Conservation (phyloP, 2,329 filamentous ascomycete species). For the Penicillium sp. region DNA sequence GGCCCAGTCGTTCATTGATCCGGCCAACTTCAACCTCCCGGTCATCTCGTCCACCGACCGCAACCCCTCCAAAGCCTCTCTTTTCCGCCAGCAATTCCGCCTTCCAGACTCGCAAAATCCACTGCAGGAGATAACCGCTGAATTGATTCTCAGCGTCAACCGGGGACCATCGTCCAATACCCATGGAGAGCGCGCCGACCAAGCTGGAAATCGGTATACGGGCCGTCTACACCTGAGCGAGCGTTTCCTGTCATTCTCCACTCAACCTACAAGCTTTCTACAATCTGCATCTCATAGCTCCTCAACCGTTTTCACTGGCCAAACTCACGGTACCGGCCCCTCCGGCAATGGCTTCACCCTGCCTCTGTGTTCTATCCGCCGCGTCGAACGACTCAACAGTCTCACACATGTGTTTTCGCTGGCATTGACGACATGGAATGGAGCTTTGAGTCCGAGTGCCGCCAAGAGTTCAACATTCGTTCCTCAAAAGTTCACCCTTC, state of each 20-base stretch:
- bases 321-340: conserved; percentile 87
- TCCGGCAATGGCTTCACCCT: conserved; percentile 95
- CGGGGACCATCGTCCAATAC: conserved; percentile 25
- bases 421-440: conserved; percentile 92
- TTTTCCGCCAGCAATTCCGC: conserved; percentile 96
- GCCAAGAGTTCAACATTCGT: conserved; percentile 53
- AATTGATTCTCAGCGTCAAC: conserved; percentile 75
- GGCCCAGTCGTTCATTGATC: conserved; percentile 92
- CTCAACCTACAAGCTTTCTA: conserved; percentile 81
- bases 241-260: conserved; percentile 93
- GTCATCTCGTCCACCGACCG: conserved; percentile 69
- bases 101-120: conserved; percentile 89
- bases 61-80: conserved; percentile 81
- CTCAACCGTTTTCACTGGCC: conserved; percentile 81
- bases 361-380: conserved; percentile 82
- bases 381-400: conserved; percentile 89
- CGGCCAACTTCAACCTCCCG: conserved; percentile 71
- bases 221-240: conserved; percentile 93
- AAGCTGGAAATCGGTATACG: conserved; percentile 76
- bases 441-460: conserved; percentile 52
- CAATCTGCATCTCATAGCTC: conserved; percentile 73
- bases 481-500: conserved; percentile 85
- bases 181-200: conserved; percentile 60
- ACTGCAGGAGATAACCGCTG: conserved; percentile 92
- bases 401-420: conserved; percentile 90